Base-by-base conservation (phyloP, 441 rosid species). In the Erodium trifolium region DNA sequence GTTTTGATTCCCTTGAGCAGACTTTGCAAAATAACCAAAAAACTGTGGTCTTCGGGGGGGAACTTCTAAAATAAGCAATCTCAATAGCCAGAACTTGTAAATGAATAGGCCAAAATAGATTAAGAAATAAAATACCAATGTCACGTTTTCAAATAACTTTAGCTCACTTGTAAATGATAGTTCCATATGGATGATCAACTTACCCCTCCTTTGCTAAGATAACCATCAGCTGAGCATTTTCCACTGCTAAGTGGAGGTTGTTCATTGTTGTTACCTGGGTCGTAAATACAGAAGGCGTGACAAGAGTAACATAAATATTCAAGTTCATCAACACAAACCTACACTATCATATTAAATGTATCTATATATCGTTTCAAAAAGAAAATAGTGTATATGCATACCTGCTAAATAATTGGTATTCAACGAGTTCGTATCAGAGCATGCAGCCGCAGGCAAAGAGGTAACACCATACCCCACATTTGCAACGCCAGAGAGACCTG, bases 401-500 rank as follows among this genome's bases (percentile, higher is more conserved):
- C 87, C 87, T 45, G 65, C 73, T 65, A 72, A 64, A 75, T 72
- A 70, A 68, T 73, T 70, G 60, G 81, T 70, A 71, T 77, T 79
- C 82, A 77, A 70, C 55, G 69, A 66, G 73, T 66, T 71, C 68
- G 79, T 63, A 69, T 67, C 55, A 4, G 80, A 63, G 70, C 60
- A 63, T 60, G 71, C 53, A 67, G 39, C 73, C n/a, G 0, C 29
- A 60, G 81, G 79, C 67, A 72, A 75, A 60, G 78, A 68, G 66
- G 80, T 69, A 53, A 69, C 76, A 73, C 39, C 72, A 66, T 76
- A 65, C 70, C 78, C 82, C 73, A 43, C 67, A 72, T 75, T 75
- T 64, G 79, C 43, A 81, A 62, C 83, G 63, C 76, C 84, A 68
- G 78, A 69, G 19, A 66, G 63, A 78, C 76, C 84, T 67, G 81